phyloP scores from a whole-genome alignment of 2,329 filamentous ascomycete genomes.

The Cladorrhinum sp. region DNA sequence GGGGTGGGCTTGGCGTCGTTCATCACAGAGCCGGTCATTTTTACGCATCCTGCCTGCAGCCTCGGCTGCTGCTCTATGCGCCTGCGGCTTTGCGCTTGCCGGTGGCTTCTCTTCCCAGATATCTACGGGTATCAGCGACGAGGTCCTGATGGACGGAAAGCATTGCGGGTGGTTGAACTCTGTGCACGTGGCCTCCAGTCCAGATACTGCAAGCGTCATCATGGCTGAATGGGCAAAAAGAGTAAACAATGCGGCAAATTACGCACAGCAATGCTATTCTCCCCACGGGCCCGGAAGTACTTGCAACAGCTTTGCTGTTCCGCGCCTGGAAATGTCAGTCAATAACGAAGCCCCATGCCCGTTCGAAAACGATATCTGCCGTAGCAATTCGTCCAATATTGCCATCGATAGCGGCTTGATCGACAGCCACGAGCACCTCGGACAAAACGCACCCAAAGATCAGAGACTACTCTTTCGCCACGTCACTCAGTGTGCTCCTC shows the following conservation, averaged over 20 bases:
- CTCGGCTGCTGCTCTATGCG: not conserved
- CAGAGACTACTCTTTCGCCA: slow-evolving; percentile 8
- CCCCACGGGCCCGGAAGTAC: not conserved
- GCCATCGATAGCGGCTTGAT: slow-evolving; percentile 16
- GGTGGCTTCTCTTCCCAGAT: slow-evolving; percentile 16
- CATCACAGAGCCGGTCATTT: not conserved
- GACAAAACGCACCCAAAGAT: slow-evolving; percentile 12
- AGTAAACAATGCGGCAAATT: not conserved
- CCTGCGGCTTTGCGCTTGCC: slow-evolving; percentile 4
- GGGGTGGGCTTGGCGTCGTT: slow-evolving; percentile 8
- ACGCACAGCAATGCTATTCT: not conserved
- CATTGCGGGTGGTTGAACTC: not conserved
- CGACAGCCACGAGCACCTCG: slow-evolving; percentile 16
- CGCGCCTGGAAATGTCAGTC: not conserved
- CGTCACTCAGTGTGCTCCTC: slow-evolving; percentile 12
- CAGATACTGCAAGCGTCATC: too few species aligned
- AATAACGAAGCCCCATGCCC: slow-evolving; percentile 14
- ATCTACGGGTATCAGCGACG: not conserved
- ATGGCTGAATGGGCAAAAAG: too few species aligned
- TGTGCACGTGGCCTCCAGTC: too few species aligned
- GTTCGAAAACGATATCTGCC: slow-evolving; percentile 12
- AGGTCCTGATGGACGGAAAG: not conserved
- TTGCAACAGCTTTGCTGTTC: not conserved
- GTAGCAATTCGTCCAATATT: slow-evolving; percentile 10
- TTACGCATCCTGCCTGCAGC: not conserved